Percentiles rank a stretch among this genome's conserved stretches.
phyloP scores from a whole-genome alignment of 192 early-diverging fungal genomes.

The Backusella morwellensis region DNA sequence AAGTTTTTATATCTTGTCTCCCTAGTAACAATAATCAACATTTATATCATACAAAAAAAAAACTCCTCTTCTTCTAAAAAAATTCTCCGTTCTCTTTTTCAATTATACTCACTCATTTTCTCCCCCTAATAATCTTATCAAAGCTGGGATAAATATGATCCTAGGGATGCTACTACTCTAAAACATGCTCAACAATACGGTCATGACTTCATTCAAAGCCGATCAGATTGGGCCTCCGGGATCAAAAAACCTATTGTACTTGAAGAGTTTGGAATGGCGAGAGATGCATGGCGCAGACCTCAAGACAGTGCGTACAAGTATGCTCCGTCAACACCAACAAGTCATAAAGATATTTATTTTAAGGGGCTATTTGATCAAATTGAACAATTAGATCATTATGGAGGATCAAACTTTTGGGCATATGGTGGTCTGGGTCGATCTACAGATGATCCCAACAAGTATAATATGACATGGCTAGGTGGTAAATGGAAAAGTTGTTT shows the following conservation, averaged over 20 bases:
- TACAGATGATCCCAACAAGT: constrained; percentile 26
- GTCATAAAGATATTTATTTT: constrained; percentile 55
- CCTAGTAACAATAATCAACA: background rate
- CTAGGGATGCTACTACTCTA: constrained; percentile 38
- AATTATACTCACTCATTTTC: background rate
- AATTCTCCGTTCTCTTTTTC: background rate
- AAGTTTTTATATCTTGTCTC: background rate
- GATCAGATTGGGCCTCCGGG: constrained; percentile 47
- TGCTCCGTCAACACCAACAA: constrained; percentile 42
- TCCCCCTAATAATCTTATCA: constrained; percentile 16
- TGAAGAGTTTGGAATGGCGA: constrained; percentile 59
- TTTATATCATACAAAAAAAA: background rate
- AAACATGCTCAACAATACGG: constrained; percentile 41
- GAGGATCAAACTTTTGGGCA: constrained; percentile 67
- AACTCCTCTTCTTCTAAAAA: background rate
- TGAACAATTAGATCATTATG: constrained; percentile 23
- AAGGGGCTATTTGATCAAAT: constrained; percentile 39
- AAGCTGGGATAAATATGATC: constrained; percentile 60
- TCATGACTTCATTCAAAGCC: constrained; percentile 37
- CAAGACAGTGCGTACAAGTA: constrained; percentile 37
- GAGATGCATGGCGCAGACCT: constrained; percentile 42
- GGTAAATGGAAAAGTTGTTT: background rate
- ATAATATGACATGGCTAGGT: constrained; percentile 50
- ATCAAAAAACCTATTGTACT: constrained; percentile 52
- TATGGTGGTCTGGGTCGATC: constrained; percentile 54